Base-by-base conservation (phyloP, 305 asterid genomes). In the Fraxinus platypoda region DNA sequence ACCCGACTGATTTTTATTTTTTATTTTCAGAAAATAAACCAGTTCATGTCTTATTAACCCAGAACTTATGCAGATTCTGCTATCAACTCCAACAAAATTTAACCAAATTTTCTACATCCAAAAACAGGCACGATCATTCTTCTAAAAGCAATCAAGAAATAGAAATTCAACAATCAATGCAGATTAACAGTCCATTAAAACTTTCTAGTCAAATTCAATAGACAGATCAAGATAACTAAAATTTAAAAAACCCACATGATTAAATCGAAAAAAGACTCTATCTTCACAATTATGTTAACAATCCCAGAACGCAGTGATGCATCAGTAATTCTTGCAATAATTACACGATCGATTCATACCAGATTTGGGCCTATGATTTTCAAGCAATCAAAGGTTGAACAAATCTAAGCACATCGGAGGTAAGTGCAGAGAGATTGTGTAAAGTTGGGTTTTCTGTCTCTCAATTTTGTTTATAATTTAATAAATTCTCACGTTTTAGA, bases 361-460 rank as follows among this genome's bases (percentile, higher is more conserved):
- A 80, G 89, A 87, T 87, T 86, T 86, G 86, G 86, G 90, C 83
- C 83, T 86, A 82, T 85, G 84, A 66, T 80, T 86, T 85, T 81
- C 38, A 84, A 81, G 88, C 92, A 90, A 88, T 89, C 91, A 90
- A 84, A 88, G 85, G 90, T 79, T 74, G 84, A 85, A 85, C 84
- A 86, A 90, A 91, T 90, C 92, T 83, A 88, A 82, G 88, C 80
- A 88, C 90, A 88, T 91, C 82, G 86, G 88, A 86, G 71, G 86
- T 54, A 78, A 86, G 88, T 81, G 66, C 66, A 86, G 90, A 87
- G 89, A 89, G 89, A 88, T 86, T 82, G 83, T 82, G 88, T 86
- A 86, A 82, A 85, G 91, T 84, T 84, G 80, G 80, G 77, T 83
- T 38, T n/a, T 54, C 66, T 54, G 6, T 54, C n/a, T 46, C 57